These are phyloP conservation scores for Chlorociboria aeruginascens DNA, from an alignment of 495 filamentous ascomycete species.

Conservation along the genomic window DNA sequence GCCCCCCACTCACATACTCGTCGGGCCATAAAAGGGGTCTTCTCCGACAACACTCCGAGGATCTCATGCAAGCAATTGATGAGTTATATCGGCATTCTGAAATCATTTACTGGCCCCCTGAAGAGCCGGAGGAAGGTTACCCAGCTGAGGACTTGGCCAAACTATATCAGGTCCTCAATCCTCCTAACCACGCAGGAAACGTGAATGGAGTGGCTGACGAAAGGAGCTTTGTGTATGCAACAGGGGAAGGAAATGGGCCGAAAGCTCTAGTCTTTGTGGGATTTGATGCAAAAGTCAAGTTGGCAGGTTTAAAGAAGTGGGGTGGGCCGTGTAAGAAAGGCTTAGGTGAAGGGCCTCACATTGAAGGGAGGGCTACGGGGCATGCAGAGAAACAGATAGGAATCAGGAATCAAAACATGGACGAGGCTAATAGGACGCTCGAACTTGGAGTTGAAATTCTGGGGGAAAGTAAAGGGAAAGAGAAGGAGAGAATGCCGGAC, in stretches of 20 bases:
- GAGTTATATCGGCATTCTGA: conserved; percentile 37
- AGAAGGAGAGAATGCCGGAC: neutral
- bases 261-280: conserved; percentile 46
- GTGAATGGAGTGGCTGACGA: conserved; percentile 47
- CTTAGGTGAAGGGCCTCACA: conserved; percentile 13
- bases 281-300: conserved; percentile 45
- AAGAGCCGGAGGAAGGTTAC: conserved; percentile 22
- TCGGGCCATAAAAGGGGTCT: conserved; percentile 2
- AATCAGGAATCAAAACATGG: conserved; percentile 6
- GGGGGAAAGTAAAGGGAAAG: conserved; percentile 15
- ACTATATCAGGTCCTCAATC: conserved; percentile 45
- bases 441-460: conserved; percentile 3
- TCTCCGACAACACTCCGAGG: conserved; percentile 1
- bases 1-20: conserved; percentile 19
- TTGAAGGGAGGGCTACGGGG: conserved; percentile 13
- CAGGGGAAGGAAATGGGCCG: conserved; percentile 27
- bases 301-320: conserved; percentile 23
- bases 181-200: conserved; percentile 32
- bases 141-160: conserved; percentile 24
- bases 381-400: neutral
- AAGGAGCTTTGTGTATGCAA: conserved; percentile 45
- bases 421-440: conserved; percentile 9
- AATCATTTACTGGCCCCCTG: conserved; percentile 48
- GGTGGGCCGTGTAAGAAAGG: conserved; percentile 7
- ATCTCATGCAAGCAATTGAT: conserved; percentile 25